These are phyloP conservation scores for Epichloe hybrida DNA, from an alignment of 2,329 filamentous ascomycete species.

Conservation along the genomic window DNA sequence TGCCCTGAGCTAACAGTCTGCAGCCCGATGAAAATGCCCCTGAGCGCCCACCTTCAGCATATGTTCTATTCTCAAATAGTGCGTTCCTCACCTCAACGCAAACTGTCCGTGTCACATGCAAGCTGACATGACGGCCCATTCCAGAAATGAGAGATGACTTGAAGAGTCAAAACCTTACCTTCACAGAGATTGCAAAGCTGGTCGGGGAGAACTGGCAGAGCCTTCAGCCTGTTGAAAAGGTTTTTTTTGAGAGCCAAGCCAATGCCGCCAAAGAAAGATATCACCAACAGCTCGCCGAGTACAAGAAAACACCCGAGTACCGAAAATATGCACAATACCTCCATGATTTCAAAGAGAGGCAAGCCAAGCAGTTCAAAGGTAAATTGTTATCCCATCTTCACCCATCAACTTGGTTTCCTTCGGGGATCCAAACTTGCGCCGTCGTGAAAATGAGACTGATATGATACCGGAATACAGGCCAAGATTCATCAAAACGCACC, in stretches of 20 bases:
- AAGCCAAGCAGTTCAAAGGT: constrained; percentile 45
- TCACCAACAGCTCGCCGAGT: constrained; percentile 56
- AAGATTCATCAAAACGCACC: constrained; percentile 32
- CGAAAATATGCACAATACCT: constrained; percentile 59
- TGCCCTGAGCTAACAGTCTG: background rate
- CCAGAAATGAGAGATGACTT: constrained; percentile 64
- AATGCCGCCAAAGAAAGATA: constrained; percentile 64
- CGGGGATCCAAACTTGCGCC: too few relatives aligned
- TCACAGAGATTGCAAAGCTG: constrained; percentile 72
- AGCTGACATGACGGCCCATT: background rate
- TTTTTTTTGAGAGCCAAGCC: constrained; percentile 59
- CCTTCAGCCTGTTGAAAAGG: constrained; percentile 51
- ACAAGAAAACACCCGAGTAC: constrained; percentile 64
- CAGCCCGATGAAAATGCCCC: constrained; percentile 68
- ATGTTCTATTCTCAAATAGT: constrained; percentile 80
- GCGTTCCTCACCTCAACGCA: constrained; percentile 21
- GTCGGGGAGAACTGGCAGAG: constrained; percentile 76
- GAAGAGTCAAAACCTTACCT: constrained; percentile 62
- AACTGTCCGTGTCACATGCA: background rate
- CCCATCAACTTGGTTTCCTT: too few relatives aligned
- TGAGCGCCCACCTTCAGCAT: constrained; percentile 67
- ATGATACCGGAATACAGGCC: constrained; percentile 7
- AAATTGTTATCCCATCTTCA: constrained; percentile 6
- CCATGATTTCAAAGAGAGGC: constrained; percentile 64
- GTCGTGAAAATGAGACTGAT: background rate